phyloP scores from a whole-genome alignment of 208 protist species.

The Trypanosomatidae sp. region DNA sequence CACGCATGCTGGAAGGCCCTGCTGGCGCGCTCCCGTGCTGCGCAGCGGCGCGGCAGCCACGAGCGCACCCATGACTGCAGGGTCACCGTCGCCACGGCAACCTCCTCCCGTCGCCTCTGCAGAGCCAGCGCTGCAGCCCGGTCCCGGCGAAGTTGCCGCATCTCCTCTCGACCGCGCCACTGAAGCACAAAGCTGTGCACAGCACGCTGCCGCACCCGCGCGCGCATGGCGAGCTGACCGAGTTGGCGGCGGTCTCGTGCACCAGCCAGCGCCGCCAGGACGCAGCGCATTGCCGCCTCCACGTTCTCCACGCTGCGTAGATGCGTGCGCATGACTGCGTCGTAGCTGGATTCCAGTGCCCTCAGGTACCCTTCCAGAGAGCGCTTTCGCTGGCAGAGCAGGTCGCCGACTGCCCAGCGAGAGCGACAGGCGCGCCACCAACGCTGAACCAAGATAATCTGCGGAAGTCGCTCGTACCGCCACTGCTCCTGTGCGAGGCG shows the following conservation, averaged over 20 bases:
- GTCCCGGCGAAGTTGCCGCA: slow-evolving; percentile 32
- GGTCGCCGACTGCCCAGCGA: slow-evolving; percentile 9
- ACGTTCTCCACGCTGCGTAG: slow-evolving; percentile 20
- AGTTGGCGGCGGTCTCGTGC: slow-evolving; percentile 35
- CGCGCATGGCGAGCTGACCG: slow-evolving; percentile 7
- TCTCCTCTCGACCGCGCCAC: slow-evolving; percentile 20
- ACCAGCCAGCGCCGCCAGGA: slow-evolving; percentile 58
- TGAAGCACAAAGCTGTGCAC: slow-evolving; percentile 39
- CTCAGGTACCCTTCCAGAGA: slow-evolving; percentile 36
- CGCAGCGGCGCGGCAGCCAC: slow-evolving; percentile 31
- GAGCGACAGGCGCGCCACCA: slow-evolving; percentile 38
- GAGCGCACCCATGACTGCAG: slow-evolving; percentile 48
- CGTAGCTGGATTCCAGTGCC: slow-evolving; percentile 24
- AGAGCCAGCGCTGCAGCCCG: slow-evolving; percentile 9
- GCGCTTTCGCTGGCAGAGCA: slow-evolving; percentile 18
- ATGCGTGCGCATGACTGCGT: slow-evolving; percentile 17
- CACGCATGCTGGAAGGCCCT: not conserved
- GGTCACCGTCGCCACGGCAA: slow-evolving; percentile 40
- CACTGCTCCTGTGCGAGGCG: slow-evolving; percentile 37
- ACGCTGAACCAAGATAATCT: slow-evolving; percentile 34
- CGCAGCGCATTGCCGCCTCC: slow-evolving; percentile 22
- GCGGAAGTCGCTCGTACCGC: slow-evolving; percentile 3
- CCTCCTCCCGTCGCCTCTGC: slow-evolving; percentile 53
- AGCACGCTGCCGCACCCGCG: slow-evolving; percentile 31
- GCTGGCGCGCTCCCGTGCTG: not conserved